These are phyloP conservation scores for Halocafeteria seosinensis DNA, from an alignment of 108 stramenopile species.

Conservation along the genomic window DNA sequence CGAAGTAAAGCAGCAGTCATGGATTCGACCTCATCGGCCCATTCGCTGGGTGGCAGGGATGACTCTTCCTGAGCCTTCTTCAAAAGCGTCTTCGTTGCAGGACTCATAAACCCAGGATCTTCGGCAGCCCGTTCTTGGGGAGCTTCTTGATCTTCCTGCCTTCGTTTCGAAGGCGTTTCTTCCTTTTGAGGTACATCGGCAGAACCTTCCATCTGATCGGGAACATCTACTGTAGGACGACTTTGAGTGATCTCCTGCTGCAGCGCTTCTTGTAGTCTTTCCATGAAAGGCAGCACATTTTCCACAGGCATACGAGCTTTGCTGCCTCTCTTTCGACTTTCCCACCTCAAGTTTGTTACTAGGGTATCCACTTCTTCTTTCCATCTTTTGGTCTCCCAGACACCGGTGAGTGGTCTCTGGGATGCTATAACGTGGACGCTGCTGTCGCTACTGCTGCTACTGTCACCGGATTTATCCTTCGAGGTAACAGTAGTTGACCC, in stretches of 20 bases:
- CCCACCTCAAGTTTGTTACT: no score
- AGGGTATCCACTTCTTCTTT: no score
- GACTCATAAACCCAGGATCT: not conserved
- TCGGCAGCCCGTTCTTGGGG: not conserved
- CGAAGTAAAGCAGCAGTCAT: not conserved
- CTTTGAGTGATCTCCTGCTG: not conserved
- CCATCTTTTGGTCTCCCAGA: no score
- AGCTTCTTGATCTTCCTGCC: not conserved
- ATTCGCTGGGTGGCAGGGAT: not conserved
- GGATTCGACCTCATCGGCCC: not conserved
- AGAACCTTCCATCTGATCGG: no score
- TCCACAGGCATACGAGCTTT: not conserved
- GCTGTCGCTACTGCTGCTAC: no score
- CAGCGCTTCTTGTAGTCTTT: not conserved
- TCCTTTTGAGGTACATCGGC: no score
- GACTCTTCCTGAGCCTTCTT: not conserved
- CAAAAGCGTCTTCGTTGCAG: not conserved
- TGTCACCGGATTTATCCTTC: no score
- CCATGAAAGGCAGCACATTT: not conserved
- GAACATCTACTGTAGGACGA: no score
- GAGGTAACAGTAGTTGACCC: no score
- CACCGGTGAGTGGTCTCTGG: no score
- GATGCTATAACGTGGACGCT: no score
- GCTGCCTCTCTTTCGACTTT: no score
- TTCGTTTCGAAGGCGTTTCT: not conserved